Base-by-base conservation (phyloP, 2,329 filamentous ascomycete genomes). In the Pyricularia sp. region DNA sequence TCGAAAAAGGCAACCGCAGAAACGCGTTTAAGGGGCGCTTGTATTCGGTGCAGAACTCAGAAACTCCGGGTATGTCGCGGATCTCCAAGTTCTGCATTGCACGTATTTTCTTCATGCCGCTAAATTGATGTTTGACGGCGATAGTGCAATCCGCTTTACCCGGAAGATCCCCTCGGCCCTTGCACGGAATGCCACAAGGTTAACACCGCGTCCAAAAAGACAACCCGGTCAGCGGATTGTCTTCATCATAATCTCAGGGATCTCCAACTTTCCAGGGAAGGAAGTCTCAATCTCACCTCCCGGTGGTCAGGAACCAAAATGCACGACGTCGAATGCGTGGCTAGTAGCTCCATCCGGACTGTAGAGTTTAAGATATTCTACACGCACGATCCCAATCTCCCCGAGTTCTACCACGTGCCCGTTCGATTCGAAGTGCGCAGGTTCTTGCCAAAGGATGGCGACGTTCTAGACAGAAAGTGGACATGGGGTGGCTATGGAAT, bases 201-300 rank as follows among this genome's bases (percentile, higher is more conserved):
- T 3, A 75, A 76, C 12, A 75, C 73, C 31, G 76, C 76, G 0
- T 84, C 82, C 0, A 81, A 80, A 58, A 85, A 83, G 71, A 81
- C 81, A 2, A 79, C 85, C 5, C 83, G 85, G 68, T 75, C 77
- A 28, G 73, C 81, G 4, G 77, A 78, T 0, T 86, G 84, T 69
- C 73, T 78, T 17, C 79, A 83, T 14, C 79, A 76, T 71, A 82
- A 81, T 70, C 74, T 85, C 12, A 78, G 77, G 28, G 78, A 81
- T 10, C 75, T 80, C 20, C 71, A 75, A 0, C 73, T 83, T 4
- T 82, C 78, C 70, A 82, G 83, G n/a, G 73, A 74, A 1, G 79
- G 81, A 4, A 81, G 81, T 1, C 76, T 84, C 17, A 72, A 76
- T 2, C 76, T 85, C 30, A 86, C 84, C 0, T 70, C 72, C 3